Conservation (phyloP, 106 monocot species). For the Apostasia shenzhenica region DNA sequence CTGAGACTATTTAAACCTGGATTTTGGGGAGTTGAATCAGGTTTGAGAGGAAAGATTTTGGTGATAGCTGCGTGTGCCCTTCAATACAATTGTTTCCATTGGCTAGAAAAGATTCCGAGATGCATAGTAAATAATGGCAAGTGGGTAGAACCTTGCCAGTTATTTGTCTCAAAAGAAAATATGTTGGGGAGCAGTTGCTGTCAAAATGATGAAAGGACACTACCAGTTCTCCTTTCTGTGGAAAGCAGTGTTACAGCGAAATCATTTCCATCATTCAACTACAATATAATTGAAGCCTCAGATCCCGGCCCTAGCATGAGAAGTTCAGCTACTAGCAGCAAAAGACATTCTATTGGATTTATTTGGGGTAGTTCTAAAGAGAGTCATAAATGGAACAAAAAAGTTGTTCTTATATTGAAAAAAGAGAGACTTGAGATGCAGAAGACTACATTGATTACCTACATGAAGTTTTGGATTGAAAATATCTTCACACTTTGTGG, state of each 20-base stretch:
- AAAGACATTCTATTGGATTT: conserved; percentile 49
- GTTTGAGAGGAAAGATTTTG: conserved; percentile 76
- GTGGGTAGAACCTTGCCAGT: conserved; percentile 95
- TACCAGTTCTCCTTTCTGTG: conserved; percentile 17
- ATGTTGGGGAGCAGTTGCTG: neutral
- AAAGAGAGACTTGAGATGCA: conserved; percentile 88
- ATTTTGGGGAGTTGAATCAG: conserved; percentile 95
- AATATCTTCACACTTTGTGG: conserved; percentile 77
- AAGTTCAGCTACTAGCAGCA: conserved; percentile 24
- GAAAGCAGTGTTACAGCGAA: conserved; percentile 10
- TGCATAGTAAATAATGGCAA: conserved; percentile 55
- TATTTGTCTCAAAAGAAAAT: conserved; percentile 51
- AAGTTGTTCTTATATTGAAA: conserved; percentile 51
- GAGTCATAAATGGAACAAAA: conserved; percentile 93
- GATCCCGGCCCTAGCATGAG: conserved; percentile 15
- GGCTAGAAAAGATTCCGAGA: conserved; percentile 64
- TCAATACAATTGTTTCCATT: conserved; percentile 90
- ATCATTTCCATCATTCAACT: conserved; percentile 28
- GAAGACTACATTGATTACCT: conserved; percentile 62
- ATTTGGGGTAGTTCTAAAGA: conserved; percentile 86
- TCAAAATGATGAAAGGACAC: conserved; percentile 19
- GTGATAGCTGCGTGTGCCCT: conserved; percentile 87
- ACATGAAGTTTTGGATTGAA: conserved; percentile 80
- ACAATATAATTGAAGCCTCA: conserved; percentile 16
- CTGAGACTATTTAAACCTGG: conserved; percentile 61